These are phyloP conservation scores for Mucor racemosus DNA, from an alignment of 371 early-diverging fungal genomes.

Conservation along the genomic window DNA sequence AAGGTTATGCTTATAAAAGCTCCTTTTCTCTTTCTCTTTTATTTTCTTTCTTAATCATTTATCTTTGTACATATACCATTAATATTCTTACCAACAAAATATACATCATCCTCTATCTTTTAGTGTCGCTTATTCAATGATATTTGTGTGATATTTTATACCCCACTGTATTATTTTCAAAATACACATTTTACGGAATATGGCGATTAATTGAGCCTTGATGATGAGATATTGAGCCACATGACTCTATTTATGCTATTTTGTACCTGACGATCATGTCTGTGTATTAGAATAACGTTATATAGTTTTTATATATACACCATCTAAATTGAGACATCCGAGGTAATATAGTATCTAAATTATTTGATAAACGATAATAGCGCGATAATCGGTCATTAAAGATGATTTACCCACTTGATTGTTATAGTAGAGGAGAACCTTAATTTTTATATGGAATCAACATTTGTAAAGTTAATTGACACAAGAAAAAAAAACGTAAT, in stretches of 20 bases:
- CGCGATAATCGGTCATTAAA: not conserved
- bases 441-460: not conserved
- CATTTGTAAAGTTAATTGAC: not conserved
- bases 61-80: not conserved
- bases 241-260: not conserved
- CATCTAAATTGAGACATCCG: not conserved
- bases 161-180: not conserved
- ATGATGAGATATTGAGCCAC: not conserved
- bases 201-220: too few species aligned
- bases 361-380: not conserved
- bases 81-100: not conserved
- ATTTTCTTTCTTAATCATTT: not conserved
- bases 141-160: not conserved
- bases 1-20: not conserved
- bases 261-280: not conserved
- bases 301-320: not conserved
- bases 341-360: not conserved
- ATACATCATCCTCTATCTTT: not conserved
- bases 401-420: not conserved
- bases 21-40: not conserved
- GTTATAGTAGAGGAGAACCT: not conserved
- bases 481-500: slow-evolving; percentile 3
- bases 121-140: not conserved
- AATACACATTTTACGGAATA: not conserved
- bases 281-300: not conserved